Evolutionary conservation across 768 basidiomycete species (phyloP).

Genomic region (Rhizopogon vulgaris): DNA sequence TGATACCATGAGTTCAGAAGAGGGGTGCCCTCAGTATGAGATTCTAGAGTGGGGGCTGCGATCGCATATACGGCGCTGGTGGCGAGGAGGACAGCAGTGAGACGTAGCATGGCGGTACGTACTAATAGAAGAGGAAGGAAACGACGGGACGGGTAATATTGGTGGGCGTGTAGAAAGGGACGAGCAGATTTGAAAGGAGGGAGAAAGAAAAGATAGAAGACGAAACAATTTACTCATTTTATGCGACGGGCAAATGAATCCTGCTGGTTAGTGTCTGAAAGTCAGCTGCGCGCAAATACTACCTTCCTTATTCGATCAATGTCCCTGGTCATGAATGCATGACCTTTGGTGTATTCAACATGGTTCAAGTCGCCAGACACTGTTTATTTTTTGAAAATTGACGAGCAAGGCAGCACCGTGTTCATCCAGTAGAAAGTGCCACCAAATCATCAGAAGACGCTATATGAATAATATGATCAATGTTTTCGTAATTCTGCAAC

Average conservation of each 20-base stretch:
- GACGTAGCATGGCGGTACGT: slow-evolving; percentile 19
- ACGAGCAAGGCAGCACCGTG: background rate
- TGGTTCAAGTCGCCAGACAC: no score
- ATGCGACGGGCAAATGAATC: slow-evolving; percentile 13
- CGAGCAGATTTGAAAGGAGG: slow-evolving; percentile 37
- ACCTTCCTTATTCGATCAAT: slow-evolving; percentile 9
- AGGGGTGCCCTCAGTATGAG: slow-evolving; percentile 12
- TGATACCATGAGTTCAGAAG: slow-evolving; percentile 54
- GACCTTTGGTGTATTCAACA: background rate
- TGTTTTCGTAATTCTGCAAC: no score
- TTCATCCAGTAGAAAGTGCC: background rate
- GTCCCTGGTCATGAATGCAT: background rate
- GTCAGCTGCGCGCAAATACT: slow-evolving; percentile 9
- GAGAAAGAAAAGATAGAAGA: slow-evolving; percentile 9
- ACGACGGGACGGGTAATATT: slow-evolving; percentile 1
- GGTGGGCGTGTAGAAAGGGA: slow-evolving; percentile 17
- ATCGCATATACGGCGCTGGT: slow-evolving; percentile 15
- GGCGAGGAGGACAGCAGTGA: slow-evolving; percentile 20
- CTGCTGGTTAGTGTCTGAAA: slow-evolving; percentile 20
- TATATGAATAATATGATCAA: no score
- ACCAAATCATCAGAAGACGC: background rate
- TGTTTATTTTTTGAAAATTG: no score
- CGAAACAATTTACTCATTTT: slow-evolving; percentile 14
- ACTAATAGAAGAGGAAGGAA: background rate
- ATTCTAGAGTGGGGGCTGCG: slow-evolving; percentile 12